phyloP scores from a whole-genome alignment of 495 filamentous ascomycete species.

The Neurospora hispaniola region DNA sequence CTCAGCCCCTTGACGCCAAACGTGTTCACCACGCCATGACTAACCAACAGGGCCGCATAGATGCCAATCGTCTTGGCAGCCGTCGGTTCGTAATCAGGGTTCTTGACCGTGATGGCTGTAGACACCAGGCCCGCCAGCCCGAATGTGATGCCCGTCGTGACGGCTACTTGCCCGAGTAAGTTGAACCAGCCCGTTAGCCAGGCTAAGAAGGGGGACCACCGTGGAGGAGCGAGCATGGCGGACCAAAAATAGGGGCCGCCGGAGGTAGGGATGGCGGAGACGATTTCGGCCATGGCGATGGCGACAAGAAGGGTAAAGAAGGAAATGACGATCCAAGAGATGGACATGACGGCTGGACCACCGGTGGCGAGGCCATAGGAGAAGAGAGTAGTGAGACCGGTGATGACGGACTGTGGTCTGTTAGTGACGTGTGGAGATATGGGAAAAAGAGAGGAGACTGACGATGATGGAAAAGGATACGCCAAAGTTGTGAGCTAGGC shows the following conservation, averaged over 20 bases:
- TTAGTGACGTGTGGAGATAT: neutral
- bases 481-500: slow-evolving; percentile 52
- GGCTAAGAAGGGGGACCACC: slow-evolving; percentile 46
- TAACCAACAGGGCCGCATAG: slow-evolving; percentile 49
- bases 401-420: slow-evolving; percentile 43
- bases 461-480: slow-evolving; percentile 59
- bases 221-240: slow-evolving; percentile 46
- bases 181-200: slow-evolving; percentile 61
- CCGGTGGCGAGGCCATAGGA: slow-evolving; percentile 46
- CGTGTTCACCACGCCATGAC: slow-evolving; percentile 46
- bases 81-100: slow-evolving; percentile 37
- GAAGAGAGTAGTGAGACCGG: slow-evolving; percentile 49
- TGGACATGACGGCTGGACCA: slow-evolving; percentile 45
- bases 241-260: slow-evolving; percentile 62
- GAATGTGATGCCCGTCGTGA: slow-evolving; percentile 58
- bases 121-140: slow-evolving; percentile 52
- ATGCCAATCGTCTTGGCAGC: slow-evolving; percentile 46
- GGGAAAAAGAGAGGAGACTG: slow-evolving; percentile 10
- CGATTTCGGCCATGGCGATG: slow-evolving; percentile 58
- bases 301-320: slow-evolving; percentile 30
- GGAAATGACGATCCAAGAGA: slow-evolving; percentile 26
- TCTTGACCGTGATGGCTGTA: slow-evolving; percentile 46
- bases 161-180: slow-evolving; percentile 49
- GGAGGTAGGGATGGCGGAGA: slow-evolving; percentile 52
- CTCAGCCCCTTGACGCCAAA: slow-evolving; percentile 48